phyloP scores from a whole-genome alignment of 306 rosid species.

The Abrus precatorius region DNA sequence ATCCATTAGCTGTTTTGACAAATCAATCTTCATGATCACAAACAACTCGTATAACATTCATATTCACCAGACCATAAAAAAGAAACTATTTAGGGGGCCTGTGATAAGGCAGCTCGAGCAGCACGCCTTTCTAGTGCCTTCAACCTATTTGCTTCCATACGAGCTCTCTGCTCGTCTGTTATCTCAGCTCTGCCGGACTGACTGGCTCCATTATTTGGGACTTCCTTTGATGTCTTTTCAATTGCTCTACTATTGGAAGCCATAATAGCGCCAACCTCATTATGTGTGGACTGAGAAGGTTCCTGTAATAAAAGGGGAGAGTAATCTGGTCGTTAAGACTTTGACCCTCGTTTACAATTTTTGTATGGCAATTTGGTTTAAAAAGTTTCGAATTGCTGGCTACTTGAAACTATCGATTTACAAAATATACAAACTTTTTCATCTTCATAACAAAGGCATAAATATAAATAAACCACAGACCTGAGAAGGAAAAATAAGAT shows the following conservation, averaged over 20 bases:
- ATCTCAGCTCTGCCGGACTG: constrained; percentile 52
- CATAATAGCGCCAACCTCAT: background rate
- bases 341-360: constrained; percentile 17
- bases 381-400: background rate
- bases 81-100: constrained; percentile 37
- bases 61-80: background rate
- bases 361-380: constrained; percentile 7
- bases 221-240: constrained; percentile 46
- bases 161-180: constrained; percentile 80
- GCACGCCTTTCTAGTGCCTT: constrained; percentile 89
- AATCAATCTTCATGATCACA: constrained; percentile 4
- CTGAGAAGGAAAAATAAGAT: background rate
- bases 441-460: constrained; percentile 26
- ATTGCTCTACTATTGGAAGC: constrained; percentile 42
- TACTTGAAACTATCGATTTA: constrained; percentile 2
- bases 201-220: constrained; percentile 48
- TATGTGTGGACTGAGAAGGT: constrained; percentile 50
- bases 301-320: constrained; percentile 58
- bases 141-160: constrained; percentile 90
- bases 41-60: constrained; percentile 22
- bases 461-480: background rate
- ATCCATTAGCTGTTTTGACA: background rate
- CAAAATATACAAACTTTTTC: background rate
- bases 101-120: constrained; percentile 58
- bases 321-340: background rate